Conservation (phyloP, 2,329 filamentous ascomycete genomes). For the Calonectria ilicicola region DNA sequence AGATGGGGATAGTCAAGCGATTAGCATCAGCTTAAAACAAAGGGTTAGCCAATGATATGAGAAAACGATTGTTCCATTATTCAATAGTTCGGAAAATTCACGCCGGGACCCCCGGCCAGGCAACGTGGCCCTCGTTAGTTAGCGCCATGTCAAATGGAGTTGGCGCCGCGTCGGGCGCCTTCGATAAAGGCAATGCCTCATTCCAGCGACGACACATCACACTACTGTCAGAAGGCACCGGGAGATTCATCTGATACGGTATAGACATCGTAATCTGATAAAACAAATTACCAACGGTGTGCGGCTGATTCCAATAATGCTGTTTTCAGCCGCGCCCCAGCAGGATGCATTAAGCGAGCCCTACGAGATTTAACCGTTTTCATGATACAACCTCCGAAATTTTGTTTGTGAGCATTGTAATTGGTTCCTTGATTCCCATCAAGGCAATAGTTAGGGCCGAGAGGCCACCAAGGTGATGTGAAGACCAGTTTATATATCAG, state of each 20-base stretch:
- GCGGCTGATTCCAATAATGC: background rate
- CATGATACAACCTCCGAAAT: background rate
- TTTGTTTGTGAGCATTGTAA: background rate
- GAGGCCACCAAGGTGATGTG: background rate
- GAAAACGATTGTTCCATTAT: background rate
- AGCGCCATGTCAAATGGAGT: background rate
- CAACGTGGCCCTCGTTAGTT: slow-evolving; percentile 1
- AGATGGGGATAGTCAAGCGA: background rate
- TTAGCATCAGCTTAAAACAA: slow-evolving; percentile 5
- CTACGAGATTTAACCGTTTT: slow-evolving; percentile 1
- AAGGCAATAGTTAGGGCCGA: background rate
- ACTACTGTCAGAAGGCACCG: background rate
- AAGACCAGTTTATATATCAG: background rate
- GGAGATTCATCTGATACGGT: background rate
- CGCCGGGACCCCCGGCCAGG: background rate
- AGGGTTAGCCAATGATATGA: background rate
- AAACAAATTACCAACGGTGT: background rate
- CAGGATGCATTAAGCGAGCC: background rate
- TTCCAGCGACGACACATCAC: background rate
- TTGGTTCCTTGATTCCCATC: background rate
- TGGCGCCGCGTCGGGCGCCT: background rate
- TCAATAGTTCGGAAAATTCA: slow-evolving; percentile 7
- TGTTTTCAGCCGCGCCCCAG: background rate
- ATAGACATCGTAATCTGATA: background rate
- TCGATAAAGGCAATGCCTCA: background rate